A percentile compares a stretch with the other conserved stretches of the same genome.
Conservation (phyloP, 495 filamentous ascomycete genomes). For the Penicillium herquei region DNA sequence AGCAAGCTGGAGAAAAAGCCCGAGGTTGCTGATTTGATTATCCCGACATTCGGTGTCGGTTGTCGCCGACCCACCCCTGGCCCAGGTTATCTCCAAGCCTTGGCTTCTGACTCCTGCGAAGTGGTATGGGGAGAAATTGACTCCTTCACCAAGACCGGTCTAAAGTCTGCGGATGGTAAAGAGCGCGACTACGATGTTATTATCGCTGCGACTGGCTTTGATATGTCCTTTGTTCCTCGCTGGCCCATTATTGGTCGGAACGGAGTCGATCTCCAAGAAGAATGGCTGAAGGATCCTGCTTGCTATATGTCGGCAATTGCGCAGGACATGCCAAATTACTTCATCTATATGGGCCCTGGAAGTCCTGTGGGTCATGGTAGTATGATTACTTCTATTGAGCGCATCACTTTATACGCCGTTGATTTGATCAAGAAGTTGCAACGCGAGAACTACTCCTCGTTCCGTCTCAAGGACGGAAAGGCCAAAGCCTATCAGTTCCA, state of each 20-base stretch:
- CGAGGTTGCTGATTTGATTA: conserved; percentile 39
- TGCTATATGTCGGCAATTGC: conserved; percentile 1
- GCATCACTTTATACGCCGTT: not conserved
- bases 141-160: not conserved
- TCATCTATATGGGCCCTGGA: not conserved
- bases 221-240: conserved; percentile 1
- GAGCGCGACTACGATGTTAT: not conserved
- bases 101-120: conserved; percentile 29
- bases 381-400: not conserved
- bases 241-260: not conserved
- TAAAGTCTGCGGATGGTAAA: not conserved
- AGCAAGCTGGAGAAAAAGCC: conserved; percentile 32
- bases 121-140: conserved; percentile 26
- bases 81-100: conserved; percentile 37
- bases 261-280: not conserved
- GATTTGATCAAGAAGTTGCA: not conserved
- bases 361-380: not conserved
- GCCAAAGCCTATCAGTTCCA: not conserved
- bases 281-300: not conserved
- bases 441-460: not conserved
- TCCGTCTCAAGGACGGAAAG: not conserved
- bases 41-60: conserved; percentile 38
- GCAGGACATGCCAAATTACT: conserved; percentile 3
- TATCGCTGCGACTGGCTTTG: conserved; percentile 3
- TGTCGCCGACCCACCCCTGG: conserved; percentile 44